phyloP scores from a whole-genome alignment of 371 early-diverging fungal genomes.

The Blakeslea trispora region DNA sequence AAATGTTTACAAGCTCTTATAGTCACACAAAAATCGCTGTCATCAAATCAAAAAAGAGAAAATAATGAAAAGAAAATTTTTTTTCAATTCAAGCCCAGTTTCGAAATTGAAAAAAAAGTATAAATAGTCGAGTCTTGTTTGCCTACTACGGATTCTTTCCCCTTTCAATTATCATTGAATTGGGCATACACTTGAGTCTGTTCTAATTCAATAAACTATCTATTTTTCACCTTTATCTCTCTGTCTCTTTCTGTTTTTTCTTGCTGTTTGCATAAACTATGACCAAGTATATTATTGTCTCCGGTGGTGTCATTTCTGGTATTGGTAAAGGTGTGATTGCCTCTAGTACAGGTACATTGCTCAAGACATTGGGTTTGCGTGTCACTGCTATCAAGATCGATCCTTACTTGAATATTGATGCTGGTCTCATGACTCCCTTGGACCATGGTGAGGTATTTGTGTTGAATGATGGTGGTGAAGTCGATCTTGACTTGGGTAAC shows the following conservation, averaged over 20 bases:
- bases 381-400: slow-evolving; percentile 99
- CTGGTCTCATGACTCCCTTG: slow-evolving; percentile 95
- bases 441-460: slow-evolving; percentile 99
- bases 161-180: slow-evolving; percentile 30
- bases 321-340: slow-evolving; percentile 99
- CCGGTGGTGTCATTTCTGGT: slow-evolving; percentile 98
- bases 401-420: slow-evolving; percentile 99
- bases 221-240: background rate
- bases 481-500: slow-evolving; percentile 98
- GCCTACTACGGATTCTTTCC: slow-evolving; percentile 16
- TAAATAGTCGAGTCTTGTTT: slow-evolving; percentile 12
- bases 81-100: background rate
- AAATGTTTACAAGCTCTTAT: too few relatives aligned
- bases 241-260: background rate
- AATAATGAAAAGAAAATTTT: background rate
- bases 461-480: slow-evolving; percentile 98
- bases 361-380: slow-evolving; percentile 91
- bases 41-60: too few relatives aligned
- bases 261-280: too few relatives aligned
- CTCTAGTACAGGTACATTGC: slow-evolving; percentile 93
- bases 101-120: too few relatives aligned
- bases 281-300: slow-evolving; percentile 96
- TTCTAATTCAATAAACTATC: slow-evolving; percentile 16
- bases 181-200: slow-evolving; percentile 21
- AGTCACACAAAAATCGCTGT: too few relatives aligned